These are phyloP conservation scores for Hygrophoropsis aurantiaca DNA, from an alignment of 768 basidiomycete species.

Conservation along the genomic window DNA sequence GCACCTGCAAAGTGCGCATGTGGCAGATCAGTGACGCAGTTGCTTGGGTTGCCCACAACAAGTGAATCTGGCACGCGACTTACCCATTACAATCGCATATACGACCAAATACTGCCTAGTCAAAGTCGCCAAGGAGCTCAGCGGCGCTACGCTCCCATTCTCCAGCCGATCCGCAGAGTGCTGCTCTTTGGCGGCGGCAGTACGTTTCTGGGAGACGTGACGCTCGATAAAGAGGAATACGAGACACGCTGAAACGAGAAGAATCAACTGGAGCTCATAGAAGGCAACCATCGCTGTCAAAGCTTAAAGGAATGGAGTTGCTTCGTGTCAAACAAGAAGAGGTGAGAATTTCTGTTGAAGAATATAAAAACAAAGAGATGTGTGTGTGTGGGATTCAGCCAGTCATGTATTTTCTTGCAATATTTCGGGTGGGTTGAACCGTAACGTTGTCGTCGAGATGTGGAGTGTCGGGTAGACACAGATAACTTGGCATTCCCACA, in stretches of 20 bases:
- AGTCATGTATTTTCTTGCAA: no score
- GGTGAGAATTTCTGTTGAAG: no score
- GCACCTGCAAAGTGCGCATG: constrained; percentile 62
- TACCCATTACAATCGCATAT: constrained; percentile 75
- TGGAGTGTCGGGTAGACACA: no score
- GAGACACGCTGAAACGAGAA: constrained; percentile 34
- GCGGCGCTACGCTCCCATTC: constrained; percentile 23
- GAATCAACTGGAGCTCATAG: constrained; percentile 41
- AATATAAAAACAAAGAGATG: no score
- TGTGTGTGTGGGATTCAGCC: no score
- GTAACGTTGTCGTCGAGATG: no score
- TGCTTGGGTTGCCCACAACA: not conserved
- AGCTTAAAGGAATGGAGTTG: no score
- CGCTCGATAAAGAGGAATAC: constrained; percentile 36
- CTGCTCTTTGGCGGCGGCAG: constrained; percentile 19
- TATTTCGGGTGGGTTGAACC: no score
- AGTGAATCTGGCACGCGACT: constrained; percentile 18
- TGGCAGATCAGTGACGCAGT: not conserved
- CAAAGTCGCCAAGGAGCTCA: constrained; percentile 28
- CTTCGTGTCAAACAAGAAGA: no score
- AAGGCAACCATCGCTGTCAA: constrained; percentile 28
- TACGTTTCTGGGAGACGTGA: constrained; percentile 22
- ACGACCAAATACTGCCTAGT: constrained; percentile 60
- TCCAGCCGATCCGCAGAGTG: constrained; percentile 27
- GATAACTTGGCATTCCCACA: no score